Evolutionary conservation across 2,329 filamentous ascomycete species (phyloP).

Genomic region (Ceratocystis harringtonii): DNA sequence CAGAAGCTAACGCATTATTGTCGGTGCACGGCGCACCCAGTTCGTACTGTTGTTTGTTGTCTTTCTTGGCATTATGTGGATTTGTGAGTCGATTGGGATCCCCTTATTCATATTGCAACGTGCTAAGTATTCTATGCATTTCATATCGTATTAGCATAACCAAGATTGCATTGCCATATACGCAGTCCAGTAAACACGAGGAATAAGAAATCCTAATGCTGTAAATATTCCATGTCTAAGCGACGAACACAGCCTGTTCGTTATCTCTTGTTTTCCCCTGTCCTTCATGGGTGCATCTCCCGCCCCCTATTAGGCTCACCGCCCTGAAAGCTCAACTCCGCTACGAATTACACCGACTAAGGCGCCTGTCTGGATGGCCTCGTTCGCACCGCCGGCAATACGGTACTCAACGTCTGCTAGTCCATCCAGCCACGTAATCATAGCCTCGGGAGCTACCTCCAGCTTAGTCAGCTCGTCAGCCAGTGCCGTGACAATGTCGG

Average conservation of each 20-base stretch:
- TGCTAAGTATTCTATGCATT: not conserved
- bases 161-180: not conserved
- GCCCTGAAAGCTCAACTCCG: slow-evolving; percentile 54
- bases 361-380: slow-evolving; percentile 81
- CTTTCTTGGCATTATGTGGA: not conserved
- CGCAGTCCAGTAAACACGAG: not conserved
- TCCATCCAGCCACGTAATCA: slow-evolving; percentile 82
- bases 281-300: not conserved
- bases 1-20: no score
- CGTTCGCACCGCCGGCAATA: slow-evolving; percentile 72
- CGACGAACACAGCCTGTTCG: not conserved
- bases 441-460: slow-evolving; percentile 72
- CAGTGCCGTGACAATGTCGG: slow-evolving; percentile 80
- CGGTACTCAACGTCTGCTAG: slow-evolving; percentile 87
- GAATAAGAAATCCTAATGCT: not conserved
- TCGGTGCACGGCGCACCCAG: no score
- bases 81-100: not conserved
- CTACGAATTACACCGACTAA: slow-evolving; percentile 77
- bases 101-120: not conserved
- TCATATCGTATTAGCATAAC: not conserved
- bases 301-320: not conserved
- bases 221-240: not conserved
- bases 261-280: not conserved
- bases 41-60: not conserved
- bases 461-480: slow-evolving; percentile 69